These are phyloP conservation scores for Chaetomiaceae sp. DNA, from an alignment of 2,329 filamentous ascomycete species.

Conservation along the genomic window DNA sequence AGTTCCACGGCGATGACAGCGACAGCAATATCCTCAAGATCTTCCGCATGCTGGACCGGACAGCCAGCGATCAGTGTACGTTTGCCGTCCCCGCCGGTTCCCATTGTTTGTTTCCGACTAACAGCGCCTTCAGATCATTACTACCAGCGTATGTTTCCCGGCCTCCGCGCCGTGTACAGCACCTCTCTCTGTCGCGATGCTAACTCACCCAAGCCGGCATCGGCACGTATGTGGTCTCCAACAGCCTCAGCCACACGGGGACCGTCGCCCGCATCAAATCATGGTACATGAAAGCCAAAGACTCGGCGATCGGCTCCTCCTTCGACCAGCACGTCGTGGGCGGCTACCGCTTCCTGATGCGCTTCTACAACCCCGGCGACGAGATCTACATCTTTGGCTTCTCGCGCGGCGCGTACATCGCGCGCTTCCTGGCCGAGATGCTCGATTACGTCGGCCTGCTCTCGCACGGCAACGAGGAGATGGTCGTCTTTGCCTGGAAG, in stretches of 20 bases:
- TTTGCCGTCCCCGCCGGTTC: not conserved
- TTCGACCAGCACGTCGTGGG: conserved; percentile 80
- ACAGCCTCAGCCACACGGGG: conserved; percentile 52
- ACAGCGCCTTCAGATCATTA: conserved; percentile 42
- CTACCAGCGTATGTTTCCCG: conserved; percentile 48
- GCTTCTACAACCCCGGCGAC: conserved; percentile 59
- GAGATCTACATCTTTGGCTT: conserved; percentile 71
- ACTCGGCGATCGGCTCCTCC: conserved; percentile 71
- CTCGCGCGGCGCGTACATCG: conserved; percentile 66
- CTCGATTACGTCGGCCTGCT: conserved; percentile 75
- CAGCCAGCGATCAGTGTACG: conserved; percentile 51
- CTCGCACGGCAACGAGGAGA: conserved; percentile 76
- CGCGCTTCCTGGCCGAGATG: conserved; percentile 75
- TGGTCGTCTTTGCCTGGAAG: conserved; percentile 80
- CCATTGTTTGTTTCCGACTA: conserved; percentile 3
- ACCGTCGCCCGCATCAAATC: conserved; percentile 52
- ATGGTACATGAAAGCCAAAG: conserved; percentile 67
- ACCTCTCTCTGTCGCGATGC: not conserved
- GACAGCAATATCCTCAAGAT: conserved; percentile 65
- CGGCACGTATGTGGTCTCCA: conserved; percentile 63
- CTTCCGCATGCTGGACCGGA: conserved; percentile 62
- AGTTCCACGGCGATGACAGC: conserved; percentile 56
- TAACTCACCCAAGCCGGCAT: conserved; percentile 49
- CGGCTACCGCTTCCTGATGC: conserved; percentile 74
- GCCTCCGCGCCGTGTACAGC: not conserved